Evolutionary conservation across 176 grass and related monocot genomes (phyloP), one percentile per base, ranked within the genome.

Genomic region (Elymus sibiricus): DNA sequence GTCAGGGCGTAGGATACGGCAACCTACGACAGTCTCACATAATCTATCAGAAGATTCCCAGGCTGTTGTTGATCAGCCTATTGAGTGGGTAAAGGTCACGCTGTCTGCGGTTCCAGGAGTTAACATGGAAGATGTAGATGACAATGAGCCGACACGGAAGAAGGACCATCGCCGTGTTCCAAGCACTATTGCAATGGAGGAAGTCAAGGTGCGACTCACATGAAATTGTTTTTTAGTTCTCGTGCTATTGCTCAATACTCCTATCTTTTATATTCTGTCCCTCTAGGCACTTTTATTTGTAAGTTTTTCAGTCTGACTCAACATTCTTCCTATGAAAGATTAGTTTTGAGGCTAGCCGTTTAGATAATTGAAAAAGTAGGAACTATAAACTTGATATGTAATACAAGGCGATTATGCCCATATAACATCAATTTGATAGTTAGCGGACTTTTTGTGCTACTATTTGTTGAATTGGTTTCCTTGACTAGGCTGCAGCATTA

Each of bases 181-280:
- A 71, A 99, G 97, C 82, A 96, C 97, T 86, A 96, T 96, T 82
- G 97, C 97, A 79, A 99, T 99, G 16, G 94, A 96, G 92, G 97
- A 99, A 96, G 92, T 96, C 79, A 99, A 99, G 97, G 97, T 99
- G 84, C 39, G 87, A 40, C 49, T 70, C 71, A 61, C 37, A 27
- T 81, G 39, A 68, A 72, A 22, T 51, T 81, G 0, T 9, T 80
- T 82, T 82, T 77, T 67, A 75, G 35, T 12, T 39, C 16, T 60
- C 9, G 25, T 17, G 47, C 42, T 27, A 81, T 32, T 47, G 66
- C 80, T 68, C 63, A 35, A 75, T 47, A n/a, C n/a, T n/a, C n/a
- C n/a, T n/a, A 74, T 60, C 39, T 69, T 25, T 16, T 40, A 0
- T 22, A 32, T 89, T 74, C 32, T 27, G 16, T 76, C 44, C 22